Evolutionary conservation across 306 rosid species (phyloP).

Genomic region (Heteromeles arbutifolia): DNA sequence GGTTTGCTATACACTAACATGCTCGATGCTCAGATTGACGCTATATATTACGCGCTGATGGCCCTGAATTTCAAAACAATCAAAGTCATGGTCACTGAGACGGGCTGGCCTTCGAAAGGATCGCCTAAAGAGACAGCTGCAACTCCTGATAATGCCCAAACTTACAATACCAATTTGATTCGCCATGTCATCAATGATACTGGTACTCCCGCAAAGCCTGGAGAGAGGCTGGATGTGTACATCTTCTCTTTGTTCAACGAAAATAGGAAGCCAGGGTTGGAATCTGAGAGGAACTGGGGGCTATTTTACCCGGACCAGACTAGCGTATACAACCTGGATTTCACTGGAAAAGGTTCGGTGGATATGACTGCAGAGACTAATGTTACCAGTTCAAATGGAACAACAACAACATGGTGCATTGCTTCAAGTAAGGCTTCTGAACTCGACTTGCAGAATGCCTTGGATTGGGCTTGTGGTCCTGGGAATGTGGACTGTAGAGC

Average conservation of each 20-base stretch:
- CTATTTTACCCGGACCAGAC: constrained; percentile 92
- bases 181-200: constrained; percentile 47
- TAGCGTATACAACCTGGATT: constrained; percentile 88
- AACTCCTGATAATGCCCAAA: constrained; percentile 68
- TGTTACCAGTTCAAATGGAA: constrained; percentile 49
- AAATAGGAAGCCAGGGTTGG: constrained; percentile 89
- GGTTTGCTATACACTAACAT: constrained; percentile 88
- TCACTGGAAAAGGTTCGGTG: constrained; percentile 68
- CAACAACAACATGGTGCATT: constrained; percentile 65
- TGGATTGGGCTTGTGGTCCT: constrained; percentile 96
- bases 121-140: constrained; percentile 93
- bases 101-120: constrained; percentile 99
- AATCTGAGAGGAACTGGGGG: constrained; percentile 98
- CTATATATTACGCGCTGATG: constrained; percentile 81
- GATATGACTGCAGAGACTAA: constrained; percentile 52
- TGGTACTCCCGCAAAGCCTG: constrained; percentile 49
- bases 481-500: constrained; percentile 94
- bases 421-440: constrained; percentile 79
- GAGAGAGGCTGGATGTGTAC: constrained; percentile 39
- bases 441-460: constrained; percentile 80
- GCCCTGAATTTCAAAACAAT: constrained; percentile 85
- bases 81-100: constrained; percentile 85
- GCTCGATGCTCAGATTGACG: constrained; percentile 98
- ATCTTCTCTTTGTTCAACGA: constrained; percentile 71
- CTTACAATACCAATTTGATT: constrained; percentile 54